Base-by-base conservation (phyloP, 2,329 filamentous ascomycete species). In the Sarocladiaceae sp. region DNA sequence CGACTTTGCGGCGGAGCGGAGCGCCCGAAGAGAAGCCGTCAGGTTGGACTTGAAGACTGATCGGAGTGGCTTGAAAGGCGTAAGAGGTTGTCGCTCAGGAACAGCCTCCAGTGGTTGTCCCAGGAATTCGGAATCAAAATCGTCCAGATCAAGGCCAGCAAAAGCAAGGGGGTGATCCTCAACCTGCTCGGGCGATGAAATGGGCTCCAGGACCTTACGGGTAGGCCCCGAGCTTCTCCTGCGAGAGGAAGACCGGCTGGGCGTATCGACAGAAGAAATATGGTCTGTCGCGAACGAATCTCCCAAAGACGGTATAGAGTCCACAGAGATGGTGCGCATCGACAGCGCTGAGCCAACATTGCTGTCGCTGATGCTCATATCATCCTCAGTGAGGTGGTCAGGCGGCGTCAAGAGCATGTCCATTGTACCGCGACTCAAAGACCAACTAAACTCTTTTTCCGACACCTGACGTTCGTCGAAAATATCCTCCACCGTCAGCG, bases 31-130 rank as follows among this genome's bases (percentile, higher is more conserved):
- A 10, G 84, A 87, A 6, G 84, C 83, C 5, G 84, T 87, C 33
- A 87, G 64, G 60, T 87, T 87, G 3, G 83, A 87, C 64, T 86
- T 86, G 70, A 87, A 87, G 6, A 77, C 83, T 31, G 76, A 76
- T 53, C 73, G 72, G 31, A 83, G 68, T 2, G 79, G 79, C 48
- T 69, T 74, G 54, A 78, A 69, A n/a, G 68, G 67, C 39, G 69
- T 60, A 2, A 65, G 58, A 25, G 68, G 63, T 22, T 67, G 64
- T 7, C 65, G 66, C 46, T 66, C 65, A 55, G 64, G 52, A 52
- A 68, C 64, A 42, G 64, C 59, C 46, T 71, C 62, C 26, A 57
- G 61, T 5, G 59, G 57, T 29, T 57, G 52, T 15, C 59, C 56
- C 12, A 60, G 57, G 4, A 60, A 53, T 28, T 54, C 56, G 11